These are phyloP conservation scores for Aegilops speltoides DNA, from an alignment of 176 grass and related monocot species.

Conservation along the genomic window DNA sequence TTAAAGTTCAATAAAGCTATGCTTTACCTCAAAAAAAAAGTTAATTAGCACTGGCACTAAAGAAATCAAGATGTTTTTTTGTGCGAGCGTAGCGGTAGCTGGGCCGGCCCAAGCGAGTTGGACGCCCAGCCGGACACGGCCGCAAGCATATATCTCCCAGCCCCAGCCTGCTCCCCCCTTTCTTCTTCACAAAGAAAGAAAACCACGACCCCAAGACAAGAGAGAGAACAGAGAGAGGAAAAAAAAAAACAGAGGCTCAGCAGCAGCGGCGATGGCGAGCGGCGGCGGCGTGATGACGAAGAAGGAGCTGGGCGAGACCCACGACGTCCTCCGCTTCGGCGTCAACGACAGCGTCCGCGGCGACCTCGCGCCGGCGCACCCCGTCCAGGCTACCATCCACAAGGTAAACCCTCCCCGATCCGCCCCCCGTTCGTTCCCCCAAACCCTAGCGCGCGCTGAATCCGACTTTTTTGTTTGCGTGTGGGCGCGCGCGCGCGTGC, in stretches of 20 bases:
- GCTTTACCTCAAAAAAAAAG: too few relatives aligned
- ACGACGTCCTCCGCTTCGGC: conserved; percentile 61
- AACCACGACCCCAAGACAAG: background rate
- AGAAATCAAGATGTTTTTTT: too few relatives aligned
- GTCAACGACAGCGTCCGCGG: conserved; percentile 45
- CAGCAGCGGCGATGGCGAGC: conserved; percentile 39
- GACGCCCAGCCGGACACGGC: too few relatives aligned
- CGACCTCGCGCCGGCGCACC: conserved; percentile 46
- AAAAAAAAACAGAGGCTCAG: background rate
- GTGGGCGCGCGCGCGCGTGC: background rate
- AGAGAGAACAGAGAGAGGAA: background rate
- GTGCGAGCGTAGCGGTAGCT: too few relatives aligned
- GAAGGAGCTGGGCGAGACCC: conserved; percentile 43
- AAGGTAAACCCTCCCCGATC: conserved; percentile 22
- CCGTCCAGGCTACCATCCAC: conserved; percentile 49
- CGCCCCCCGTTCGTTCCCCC: background rate
- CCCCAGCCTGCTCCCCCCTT: background rate
- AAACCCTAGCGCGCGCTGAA: conserved; percentile 37
- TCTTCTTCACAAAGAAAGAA: conserved; percentile 43
- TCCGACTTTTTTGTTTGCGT: background rate
- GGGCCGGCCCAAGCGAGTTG: too few relatives aligned
- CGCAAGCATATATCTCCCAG: too few relatives aligned
- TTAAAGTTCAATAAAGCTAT: too few relatives aligned
- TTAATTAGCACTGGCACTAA: too few relatives aligned
- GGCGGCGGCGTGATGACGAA: conserved; percentile 45